Evolutionary conservation across 2,329 filamentous ascomycete species (phyloP), one percentile per base, ranked within the genome.

Genomic region (Chrysoporthe puriensis): DNA sequence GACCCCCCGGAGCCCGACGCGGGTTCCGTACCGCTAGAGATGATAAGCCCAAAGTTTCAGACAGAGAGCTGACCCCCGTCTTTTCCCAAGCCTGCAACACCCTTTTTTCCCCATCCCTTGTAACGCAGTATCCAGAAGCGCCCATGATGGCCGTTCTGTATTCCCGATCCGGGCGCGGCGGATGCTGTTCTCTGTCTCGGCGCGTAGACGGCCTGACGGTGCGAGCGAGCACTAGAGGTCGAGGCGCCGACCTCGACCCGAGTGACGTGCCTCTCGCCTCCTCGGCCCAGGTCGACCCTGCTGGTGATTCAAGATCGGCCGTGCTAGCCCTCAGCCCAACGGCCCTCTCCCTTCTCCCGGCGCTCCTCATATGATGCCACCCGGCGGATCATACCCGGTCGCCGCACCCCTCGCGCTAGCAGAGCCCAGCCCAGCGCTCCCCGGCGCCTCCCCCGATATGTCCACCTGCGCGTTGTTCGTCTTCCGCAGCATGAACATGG

Each of bases 401-500:
- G 79, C 79, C 13, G 78, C 77, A 18, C 84, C 83, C 64, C 84
- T 79, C 1, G 77, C 75, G 7, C 72, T 72, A 13, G 81, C 80
- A 42, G 73, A 71, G 11, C 79, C 81, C 36, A 88, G 76, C 13
- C 85, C 85, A 7, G 84, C 85, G 70, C 85, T 87, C 18, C 85
- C 85, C 11, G 84, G 84, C 1, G 81, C 79, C 57, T 85, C 84
- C 18, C 71, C 75, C 1, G 73, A 72, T 11, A 73, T 67, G 62
- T 88, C 86, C 34, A 80, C 80, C 63, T 80, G 81, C 11, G 84
- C 84, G 50, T 83, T 84, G 60, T 85, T 87, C 44, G 86, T 89
- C 78, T 89, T 89, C 67, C 96, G 84, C 66, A 99, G 83, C 96
- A 99, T 99, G 76, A 99, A 99, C 96, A 98, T 98, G 32, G 96